These are phyloP conservation scores for Gnetum montanum DNA, from an alignment of 75 land plant genomes.

Conservation along the genomic window DNA sequence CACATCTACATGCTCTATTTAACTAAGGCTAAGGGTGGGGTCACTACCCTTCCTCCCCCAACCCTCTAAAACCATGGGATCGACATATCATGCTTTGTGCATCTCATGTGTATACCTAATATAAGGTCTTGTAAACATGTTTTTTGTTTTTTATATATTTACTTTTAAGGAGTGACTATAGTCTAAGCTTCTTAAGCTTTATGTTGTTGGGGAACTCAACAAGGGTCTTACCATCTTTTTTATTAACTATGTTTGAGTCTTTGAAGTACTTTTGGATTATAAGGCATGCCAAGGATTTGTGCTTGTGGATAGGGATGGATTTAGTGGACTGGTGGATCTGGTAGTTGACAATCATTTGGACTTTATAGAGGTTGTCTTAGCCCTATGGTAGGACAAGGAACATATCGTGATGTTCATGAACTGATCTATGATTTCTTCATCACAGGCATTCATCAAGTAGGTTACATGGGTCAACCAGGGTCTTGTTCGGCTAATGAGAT, in stretches of 20 bases:
- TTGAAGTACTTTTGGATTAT: conserved; percentile 6
- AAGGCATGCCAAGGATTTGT: conserved; percentile 1
- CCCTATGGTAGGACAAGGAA: background rate
- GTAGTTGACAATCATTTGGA: background rate
- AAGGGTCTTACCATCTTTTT: conserved; percentile 13
- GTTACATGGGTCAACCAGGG: conserved; percentile 5
- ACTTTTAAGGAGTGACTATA: background rate
- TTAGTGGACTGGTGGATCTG: conserved; percentile 1
- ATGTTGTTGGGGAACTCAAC: conserved; percentile 7
- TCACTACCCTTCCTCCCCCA: background rate
- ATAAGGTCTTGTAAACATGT: background rate
- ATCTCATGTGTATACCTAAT: background rate
- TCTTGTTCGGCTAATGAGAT: conserved; percentile 1
- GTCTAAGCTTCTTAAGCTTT: background rate
- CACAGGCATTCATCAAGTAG: background rate
- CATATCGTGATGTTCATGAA: background rate
- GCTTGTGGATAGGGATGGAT: conserved; percentile 7
- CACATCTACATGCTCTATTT: too few species aligned
- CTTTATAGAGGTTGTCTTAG: background rate
- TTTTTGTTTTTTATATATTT: background rate
- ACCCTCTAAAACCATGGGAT: background rate
- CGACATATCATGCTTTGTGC: background rate
- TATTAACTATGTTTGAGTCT: conserved; percentile 8
- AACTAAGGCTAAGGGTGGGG: background rate
- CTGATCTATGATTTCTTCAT: background rate